phyloP scores from a whole-genome alignment of 1,284 basidiomycete species.

The Coriolopsis trogii region DNA sequence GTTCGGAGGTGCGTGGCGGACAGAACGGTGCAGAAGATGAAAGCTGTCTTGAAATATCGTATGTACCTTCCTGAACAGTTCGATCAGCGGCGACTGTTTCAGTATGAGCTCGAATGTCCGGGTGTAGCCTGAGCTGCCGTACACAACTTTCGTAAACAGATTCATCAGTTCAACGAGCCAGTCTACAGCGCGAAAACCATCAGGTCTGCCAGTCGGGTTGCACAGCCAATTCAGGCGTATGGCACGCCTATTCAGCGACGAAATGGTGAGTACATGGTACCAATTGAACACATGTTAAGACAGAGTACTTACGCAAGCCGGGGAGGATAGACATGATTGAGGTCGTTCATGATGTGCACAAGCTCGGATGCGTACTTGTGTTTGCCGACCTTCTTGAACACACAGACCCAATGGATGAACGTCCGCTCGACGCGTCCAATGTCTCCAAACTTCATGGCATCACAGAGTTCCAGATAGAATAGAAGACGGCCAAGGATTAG shows the following conservation, averaged over 20 bases:
- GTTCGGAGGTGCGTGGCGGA: constrained; percentile 29
- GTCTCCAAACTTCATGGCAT: constrained; percentile 36
- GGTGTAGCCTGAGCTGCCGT: constrained; percentile 27
- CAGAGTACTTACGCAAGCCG: constrained; percentile 16
- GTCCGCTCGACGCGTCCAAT: constrained; percentile 34
- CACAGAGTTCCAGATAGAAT: constrained; percentile 32
- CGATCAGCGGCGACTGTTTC: constrained; percentile 36
- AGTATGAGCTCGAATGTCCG: constrained; percentile 32
- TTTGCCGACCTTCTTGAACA: constrained; percentile 33
- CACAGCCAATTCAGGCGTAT: no score
- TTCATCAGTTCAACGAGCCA: no score
- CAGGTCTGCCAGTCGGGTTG: no score
- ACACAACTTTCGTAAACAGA: no score
- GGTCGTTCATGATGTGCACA: constrained; percentile 20
- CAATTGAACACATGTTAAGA: background rate
- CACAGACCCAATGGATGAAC: constrained; percentile 30
- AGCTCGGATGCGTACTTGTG: constrained; percentile 36
- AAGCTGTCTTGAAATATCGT: constrained; percentile 34
- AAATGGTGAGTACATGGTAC: background rate
- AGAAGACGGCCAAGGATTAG: constrained; percentile 28
- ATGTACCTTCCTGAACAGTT: constrained; percentile 29
- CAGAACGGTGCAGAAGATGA: constrained; percentile 29
- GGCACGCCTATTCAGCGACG: no score
- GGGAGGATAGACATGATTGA: constrained; percentile 22
- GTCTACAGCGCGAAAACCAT: no score